These are phyloP conservation scores for Agaricus blazei DNA, from an alignment of 768 basidiomycete genomes.

Conservation along the genomic window DNA sequence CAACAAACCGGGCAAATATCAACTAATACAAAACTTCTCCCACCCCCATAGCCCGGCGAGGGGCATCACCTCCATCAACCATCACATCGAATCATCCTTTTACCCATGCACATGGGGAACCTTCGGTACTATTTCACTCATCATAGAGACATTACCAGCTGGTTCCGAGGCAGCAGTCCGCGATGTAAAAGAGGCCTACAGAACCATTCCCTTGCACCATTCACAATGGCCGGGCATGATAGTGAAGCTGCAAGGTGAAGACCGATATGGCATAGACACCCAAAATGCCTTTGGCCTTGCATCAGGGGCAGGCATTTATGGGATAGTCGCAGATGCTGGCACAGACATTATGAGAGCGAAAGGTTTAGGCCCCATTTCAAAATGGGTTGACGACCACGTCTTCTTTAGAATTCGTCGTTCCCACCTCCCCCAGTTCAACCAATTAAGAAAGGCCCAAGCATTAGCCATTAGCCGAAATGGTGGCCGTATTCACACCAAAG, in stretches of 20 bases:
- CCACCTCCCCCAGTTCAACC: not conserved
- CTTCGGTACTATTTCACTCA: conserved; percentile 25
- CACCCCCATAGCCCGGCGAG: conserved; percentile 15
- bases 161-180: conserved; percentile 16
- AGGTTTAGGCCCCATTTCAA: conserved; percentile 21
- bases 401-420: conserved; percentile 14
- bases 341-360: conserved; percentile 16
- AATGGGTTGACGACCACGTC: conserved; percentile 28
- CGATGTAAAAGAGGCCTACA: conserved; percentile 37
- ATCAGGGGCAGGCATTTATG: conserved; percentile 21
- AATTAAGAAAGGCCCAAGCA: not conserved
- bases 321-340: conserved; percentile 20
- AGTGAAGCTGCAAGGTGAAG: conserved; percentile 16
- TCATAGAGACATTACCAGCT: conserved; percentile 26
- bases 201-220: conserved; percentile 24
- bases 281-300: conserved; percentile 21
- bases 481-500: not conserved
- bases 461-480: not conserved
- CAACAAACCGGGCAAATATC: conserved; percentile 23
- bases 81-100: conserved; percentile 22
- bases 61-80: conserved; percentile 26
- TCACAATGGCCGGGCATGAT: conserved; percentile 35
- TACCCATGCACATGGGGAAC: conserved; percentile 42
- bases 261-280: conserved; percentile 23
- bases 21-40: conserved; percentile 34